Conservation (phyloP, 305 asterid species). For the Fraxinus angustifolia region DNA sequence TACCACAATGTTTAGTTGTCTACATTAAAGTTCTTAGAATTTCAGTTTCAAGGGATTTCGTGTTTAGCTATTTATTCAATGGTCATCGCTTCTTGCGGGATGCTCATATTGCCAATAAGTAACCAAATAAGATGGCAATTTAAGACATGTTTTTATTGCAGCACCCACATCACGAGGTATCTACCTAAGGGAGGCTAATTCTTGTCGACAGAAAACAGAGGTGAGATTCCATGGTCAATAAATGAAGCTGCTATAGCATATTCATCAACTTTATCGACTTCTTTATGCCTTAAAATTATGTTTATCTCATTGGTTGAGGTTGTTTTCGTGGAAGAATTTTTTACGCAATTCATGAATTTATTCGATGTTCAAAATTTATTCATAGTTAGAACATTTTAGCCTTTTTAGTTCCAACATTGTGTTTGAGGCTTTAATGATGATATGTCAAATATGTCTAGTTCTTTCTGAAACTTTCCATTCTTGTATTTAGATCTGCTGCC, state of each 20-base stretch:
- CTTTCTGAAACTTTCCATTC: slow-evolving; percentile 11
- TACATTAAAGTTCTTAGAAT: slow-evolving; percentile 9
- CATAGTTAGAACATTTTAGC: neutral
- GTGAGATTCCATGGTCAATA: slow-evolving; percentile 33
- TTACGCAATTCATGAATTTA: neutral
- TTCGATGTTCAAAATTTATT: neutral
- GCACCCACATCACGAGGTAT: slow-evolving; percentile 84
- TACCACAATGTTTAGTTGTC: neutral
- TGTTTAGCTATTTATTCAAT: slow-evolving; percentile 1
- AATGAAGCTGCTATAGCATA: slow-evolving; percentile 6
- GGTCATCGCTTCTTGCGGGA: slow-evolving; percentile 18
- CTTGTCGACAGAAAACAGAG: slow-evolving; percentile 72
- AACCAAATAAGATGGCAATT: slow-evolving; percentile 24
- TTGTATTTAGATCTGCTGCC: slow-evolving; percentile 12
- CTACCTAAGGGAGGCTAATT: slow-evolving; percentile 81
- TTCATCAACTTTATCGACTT: slow-evolving; percentile 2
- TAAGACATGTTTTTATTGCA: slow-evolving; percentile 35
- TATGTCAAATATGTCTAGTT: slow-evolving; percentile 2
- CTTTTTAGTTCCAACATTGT: slow-evolving; percentile 7
- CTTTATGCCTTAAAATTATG: slow-evolving; percentile 8
- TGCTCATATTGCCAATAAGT: slow-evolving; percentile 9
- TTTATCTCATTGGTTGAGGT: slow-evolving; percentile 11
- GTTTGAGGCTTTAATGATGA: slow-evolving; percentile 17
- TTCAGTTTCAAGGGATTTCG: neutral
- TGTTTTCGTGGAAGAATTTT: slow-evolving; percentile 9